phyloP scores from a whole-genome alignment of 1,284 basidiomycete genomes.

The Gymnopus androsaceus region DNA sequence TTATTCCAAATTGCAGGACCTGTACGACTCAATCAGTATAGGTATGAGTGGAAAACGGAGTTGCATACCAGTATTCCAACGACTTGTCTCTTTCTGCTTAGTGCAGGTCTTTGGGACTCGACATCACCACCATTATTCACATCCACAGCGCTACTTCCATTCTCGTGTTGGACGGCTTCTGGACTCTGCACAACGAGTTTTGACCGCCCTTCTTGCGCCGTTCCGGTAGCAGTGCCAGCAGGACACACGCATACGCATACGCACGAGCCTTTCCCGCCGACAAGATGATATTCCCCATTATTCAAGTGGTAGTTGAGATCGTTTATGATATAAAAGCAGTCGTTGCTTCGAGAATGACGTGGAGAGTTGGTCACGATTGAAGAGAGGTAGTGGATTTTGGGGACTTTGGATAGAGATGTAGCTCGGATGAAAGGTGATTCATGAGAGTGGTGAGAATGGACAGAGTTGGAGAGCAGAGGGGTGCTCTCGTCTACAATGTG shows the following conservation, averaged over 20 bases:
- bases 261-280: constrained; percentile 14
- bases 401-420: too few relatives aligned
- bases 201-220: neutral
- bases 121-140: neutral
- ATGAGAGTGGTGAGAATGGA: neutral
- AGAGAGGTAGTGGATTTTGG: constrained; percentile 18
- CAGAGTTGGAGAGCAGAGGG: neutral
- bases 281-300: constrained; percentile 21
- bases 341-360: constrained; percentile 28
- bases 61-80: constrained; percentile 19
- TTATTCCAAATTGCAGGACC: constrained; percentile 78
- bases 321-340: constrained; percentile 23
- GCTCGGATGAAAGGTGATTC: neutral
- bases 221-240: neutral
- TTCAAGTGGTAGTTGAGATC: constrained; percentile 21
- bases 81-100: constrained; percentile 19
- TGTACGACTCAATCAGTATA: constrained; percentile 29
- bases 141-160: neutral
- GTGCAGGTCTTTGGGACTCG: constrained; percentile 3
- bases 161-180: neutral
- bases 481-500: neutral
- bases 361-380: constrained; percentile 14
- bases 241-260: constrained; percentile 22
- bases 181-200: constrained; percentile 5
- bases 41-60: neutral